Evolutionary conservation across 2,329 filamentous ascomycete genomes (phyloP), one percentile per base, ranked within the genome.

Genomic region (Alternaria ethzedia): DNA sequence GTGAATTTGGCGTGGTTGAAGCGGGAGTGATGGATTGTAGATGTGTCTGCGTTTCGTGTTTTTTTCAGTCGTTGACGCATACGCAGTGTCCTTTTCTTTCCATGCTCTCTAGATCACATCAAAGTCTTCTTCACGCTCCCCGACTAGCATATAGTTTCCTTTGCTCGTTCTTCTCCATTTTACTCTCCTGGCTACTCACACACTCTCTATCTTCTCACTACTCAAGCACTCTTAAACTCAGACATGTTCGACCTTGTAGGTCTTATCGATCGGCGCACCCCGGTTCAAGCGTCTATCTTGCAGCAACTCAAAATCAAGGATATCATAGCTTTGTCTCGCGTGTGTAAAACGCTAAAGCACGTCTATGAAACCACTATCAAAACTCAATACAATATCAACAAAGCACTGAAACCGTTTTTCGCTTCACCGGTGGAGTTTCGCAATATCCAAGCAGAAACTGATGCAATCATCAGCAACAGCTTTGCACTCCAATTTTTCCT

Each of bases 1-100:
- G 89, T 91, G 12, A 91, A 92, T 73, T 32, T 87, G 77, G 83
- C 88, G 50, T 84, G 83, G 74, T 65, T 90, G 50, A 79, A 75
- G 65, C 62, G 56, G 55, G 47, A 49, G 36, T 26, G 8, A 26
- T 28, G 41, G 41, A 10, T 10, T 28, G 11, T n/a, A 36, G 11
- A 44, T 28, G 32, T 13, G 20, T 20, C 41, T 44, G n/a, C 15
- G 4, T 41, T 26, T 44, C 6, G 4, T 26, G 21, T 26, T 30
- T 4, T 9, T 41, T 26, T 21, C n/a, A 13, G 5, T 8, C 2
- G 8, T 20, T 30, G 7, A 28, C 11, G 26, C 47, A 50, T 20
- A 30, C 11, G 25, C 20, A 13, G 10, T 30, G n/a, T 8, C 12
- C 4, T 9, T 3, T 32, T 13, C 6, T 51, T 21, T 32, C 17